Percentiles rank a stretch among this genome's conserved stretches.
Evolutionary conservation across 306 rosid genomes (phyloP).

Genomic region (Trifolium pratense): DNA sequence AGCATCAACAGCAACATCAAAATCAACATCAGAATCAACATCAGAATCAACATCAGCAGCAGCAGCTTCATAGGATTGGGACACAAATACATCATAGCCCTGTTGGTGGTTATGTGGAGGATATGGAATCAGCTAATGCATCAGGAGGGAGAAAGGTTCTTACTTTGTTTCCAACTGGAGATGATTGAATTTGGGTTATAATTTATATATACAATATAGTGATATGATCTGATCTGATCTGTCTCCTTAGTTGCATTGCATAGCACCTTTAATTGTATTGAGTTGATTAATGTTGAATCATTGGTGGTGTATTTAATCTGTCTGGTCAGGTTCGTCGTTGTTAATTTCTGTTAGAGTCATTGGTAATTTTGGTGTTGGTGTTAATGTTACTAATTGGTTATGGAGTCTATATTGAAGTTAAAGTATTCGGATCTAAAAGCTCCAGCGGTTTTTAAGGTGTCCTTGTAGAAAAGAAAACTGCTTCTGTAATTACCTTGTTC

Average conservation of each 20-base stretch:
- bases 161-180: constrained; percentile 89
- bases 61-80: constrained; percentile 76
- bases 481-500: constrained; percentile 48
- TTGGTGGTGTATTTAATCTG: constrained; percentile 45
- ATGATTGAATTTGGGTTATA: constrained; percentile 64
- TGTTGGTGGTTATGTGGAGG: constrained; percentile 67
- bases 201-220: constrained; percentile 17
- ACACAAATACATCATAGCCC: constrained; percentile 63
- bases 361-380: constrained; percentile 35
- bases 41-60: constrained; percentile 60
- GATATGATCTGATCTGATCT: neutral
- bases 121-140: constrained; percentile 83
- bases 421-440: constrained; percentile 51
- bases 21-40: constrained; percentile 63
- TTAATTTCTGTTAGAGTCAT: constrained; percentile 44
- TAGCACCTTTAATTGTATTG: constrained; percentile 32
- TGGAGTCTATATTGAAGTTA: constrained; percentile 42
- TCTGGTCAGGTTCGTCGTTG: constrained; percentile 49
- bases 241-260: constrained; percentile 27
- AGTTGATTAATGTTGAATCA: constrained; percentile 26
- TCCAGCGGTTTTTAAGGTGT: no score
- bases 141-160: constrained; percentile 86
- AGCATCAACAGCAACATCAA: constrained; percentile 68
- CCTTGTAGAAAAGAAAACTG: constrained; percentile 34
- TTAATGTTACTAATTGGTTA: constrained; percentile 42